A percentile compares a stretch with the other conserved stretches of the same genome.
Conservation (phyloP, 176 grass and related monocot genomes). For the Tillandsia leiboldiana region DNA sequence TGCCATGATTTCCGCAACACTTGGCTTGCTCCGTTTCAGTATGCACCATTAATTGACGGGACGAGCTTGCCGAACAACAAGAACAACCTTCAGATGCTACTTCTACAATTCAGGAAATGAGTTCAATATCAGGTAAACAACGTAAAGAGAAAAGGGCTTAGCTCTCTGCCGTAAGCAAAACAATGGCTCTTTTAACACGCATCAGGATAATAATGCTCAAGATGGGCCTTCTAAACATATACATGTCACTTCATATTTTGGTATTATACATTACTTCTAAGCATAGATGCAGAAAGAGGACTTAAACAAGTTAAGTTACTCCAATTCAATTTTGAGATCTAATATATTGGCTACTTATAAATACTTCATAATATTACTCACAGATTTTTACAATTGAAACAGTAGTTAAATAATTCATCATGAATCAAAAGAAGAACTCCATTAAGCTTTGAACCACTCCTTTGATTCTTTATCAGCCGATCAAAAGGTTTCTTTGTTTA, state of each 20-base stretch:
- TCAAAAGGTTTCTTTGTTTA: no score
- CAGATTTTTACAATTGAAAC: no score
- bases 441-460: no score
- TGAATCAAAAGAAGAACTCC: no score
- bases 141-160: conserved; percentile 12
- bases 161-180: background rate
- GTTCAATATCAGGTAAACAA: conserved; percentile 12
- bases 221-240: background rate
- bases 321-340: no score
- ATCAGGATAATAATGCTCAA: background rate
- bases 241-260: background rate
- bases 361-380: no score
- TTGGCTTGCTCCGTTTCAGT: conserved; percentile 35
- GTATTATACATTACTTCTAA: background rate
- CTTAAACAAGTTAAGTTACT: background rate
- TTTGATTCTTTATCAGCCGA: no score
- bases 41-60: conserved; percentile 28
- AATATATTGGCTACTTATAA: no score
- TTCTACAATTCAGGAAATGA: conserved; percentile 22
- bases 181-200: background rate
- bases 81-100: conserved; percentile 28
- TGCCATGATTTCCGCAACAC: conserved; percentile 87
- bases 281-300: background rate
- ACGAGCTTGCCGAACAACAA: conserved; percentile 25
- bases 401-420: no score